These are phyloP conservation scores for Aspergillus udagawae DNA, from an alignment of 2,329 filamentous ascomycete species.

Conservation along the genomic window DNA sequence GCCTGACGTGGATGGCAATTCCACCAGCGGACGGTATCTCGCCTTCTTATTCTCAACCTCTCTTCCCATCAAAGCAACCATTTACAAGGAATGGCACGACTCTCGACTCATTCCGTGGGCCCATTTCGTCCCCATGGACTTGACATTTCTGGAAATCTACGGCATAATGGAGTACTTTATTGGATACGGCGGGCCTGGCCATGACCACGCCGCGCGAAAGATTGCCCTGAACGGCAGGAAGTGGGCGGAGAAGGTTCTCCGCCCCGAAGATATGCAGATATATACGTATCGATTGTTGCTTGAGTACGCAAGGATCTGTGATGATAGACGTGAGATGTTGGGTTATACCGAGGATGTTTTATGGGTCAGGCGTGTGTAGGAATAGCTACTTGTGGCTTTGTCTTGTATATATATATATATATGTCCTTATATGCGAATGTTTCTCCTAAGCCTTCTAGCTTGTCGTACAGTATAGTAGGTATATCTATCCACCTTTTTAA, in stretches of 20 bases:
- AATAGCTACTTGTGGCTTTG: too few species aligned
- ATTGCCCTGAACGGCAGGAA: slow-evolving; percentile 63
- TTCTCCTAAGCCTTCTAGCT: too few species aligned
- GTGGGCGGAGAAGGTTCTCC: slow-evolving; percentile 66
- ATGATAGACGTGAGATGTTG: slow-evolving; percentile 20
- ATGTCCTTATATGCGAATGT: too few species aligned
- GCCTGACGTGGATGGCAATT: slow-evolving; percentile 73
- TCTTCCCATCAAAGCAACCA: slow-evolving; percentile 70
- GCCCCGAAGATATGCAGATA: slow-evolving; percentile 69
- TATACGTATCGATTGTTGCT: slow-evolving; percentile 63
- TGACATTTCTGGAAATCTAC: slow-evolving; percentile 66
- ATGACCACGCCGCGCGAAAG: slow-evolving; percentile 56
- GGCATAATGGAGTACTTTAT: slow-evolving; percentile 72
- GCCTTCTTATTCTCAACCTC: slow-evolving; percentile 66
- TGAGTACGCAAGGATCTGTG: slow-evolving; percentile 56
- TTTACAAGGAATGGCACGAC: slow-evolving; percentile 81
- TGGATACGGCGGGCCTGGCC: slow-evolving; percentile 47
- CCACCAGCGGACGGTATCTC: slow-evolving; percentile 64
- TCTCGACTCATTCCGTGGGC: slow-evolving; percentile 69
- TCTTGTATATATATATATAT: too few species aligned
- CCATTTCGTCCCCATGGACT: slow-evolving; percentile 79
- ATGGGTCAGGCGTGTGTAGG: too few species aligned
- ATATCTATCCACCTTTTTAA: too few species aligned
- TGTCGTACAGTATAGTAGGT: too few species aligned
- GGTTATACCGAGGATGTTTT: slow-evolving; percentile 17